Base-by-base conservation (phyloP, 768 basidiomycete genomes). In the Chlorophyllum brunneum region DNA sequence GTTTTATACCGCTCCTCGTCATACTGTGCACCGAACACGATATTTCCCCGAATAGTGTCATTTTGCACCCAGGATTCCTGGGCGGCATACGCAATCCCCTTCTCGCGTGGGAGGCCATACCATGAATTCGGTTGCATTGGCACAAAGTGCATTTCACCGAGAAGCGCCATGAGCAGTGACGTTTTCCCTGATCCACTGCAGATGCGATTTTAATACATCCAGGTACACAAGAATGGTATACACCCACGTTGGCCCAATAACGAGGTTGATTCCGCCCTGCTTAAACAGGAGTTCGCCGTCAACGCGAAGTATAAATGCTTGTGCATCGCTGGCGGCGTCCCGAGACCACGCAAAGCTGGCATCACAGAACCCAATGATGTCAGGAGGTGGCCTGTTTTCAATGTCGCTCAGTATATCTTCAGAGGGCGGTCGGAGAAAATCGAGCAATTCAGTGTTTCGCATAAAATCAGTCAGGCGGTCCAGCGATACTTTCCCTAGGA, bases 61-160 rank as follows among this genome's bases (percentile, higher is more conserved):
- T 90, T 92, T 64, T 85, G 80, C 2, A 92, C 83, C 89, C 89
- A 95, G 3, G 86, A 82, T 62, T 92, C 88, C 64, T 95, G 91
- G 2, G 86, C 85, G 5, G 86, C 86, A 63, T 88, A 92, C 2
- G 88, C 83, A 33, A 94, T 76, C 4, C 90, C 88, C 1, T 75
- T 75, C 4, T 68, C 69, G 2, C 88, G 72, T 23, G 90, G 89
- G 5, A 92, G 76, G 56, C 80, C 81, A 65, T 77, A 87, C 77
- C 80, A 86, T 0, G 86, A 81, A 36, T 78, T 75, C 0, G 77
- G 70, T 7, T 68, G 63, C 7, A 70, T 68, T 2, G 76, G 78
- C 9, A 76, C 65, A 59, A 81, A 83, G 62, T 86, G 82, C 82
- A 88, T 80, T 65, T 87, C 85, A 27, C 83, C 77, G 75, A 44